phyloP scores from a whole-genome alignment of 331 rosid species.

The Malus hybrid region DNA sequence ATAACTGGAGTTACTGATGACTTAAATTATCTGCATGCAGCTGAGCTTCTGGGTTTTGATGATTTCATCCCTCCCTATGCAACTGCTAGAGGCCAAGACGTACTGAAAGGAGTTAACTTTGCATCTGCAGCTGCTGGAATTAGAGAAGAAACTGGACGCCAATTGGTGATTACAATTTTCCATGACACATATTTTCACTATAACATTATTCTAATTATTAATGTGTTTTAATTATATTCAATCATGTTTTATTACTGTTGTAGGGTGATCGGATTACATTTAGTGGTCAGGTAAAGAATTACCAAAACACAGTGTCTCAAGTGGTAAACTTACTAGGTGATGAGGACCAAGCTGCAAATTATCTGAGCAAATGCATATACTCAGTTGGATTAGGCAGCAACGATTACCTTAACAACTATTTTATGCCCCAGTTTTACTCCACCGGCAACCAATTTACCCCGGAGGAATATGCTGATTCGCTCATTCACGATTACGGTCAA shows the following conservation, averaged over 20 bases:
- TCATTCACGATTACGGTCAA: conserved; percentile 50
- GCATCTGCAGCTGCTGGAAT: conserved; percentile 57
- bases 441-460: conserved; percentile 55
- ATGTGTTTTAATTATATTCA: not conserved
- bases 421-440: conserved; percentile 66
- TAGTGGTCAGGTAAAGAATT: conserved; percentile 81
- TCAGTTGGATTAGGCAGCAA: conserved; percentile 90
- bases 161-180: conserved; percentile 24
- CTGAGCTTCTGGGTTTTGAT: conserved; percentile 40
- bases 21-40: conserved; percentile 11
- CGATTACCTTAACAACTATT: conserved; percentile 94
- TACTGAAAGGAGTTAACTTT: conserved; percentile 36
- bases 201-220: not conserved
- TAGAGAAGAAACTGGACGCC: conserved; percentile 46
- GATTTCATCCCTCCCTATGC: conserved; percentile 33
- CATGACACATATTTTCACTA: not conserved
- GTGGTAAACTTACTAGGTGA: conserved; percentile 54
- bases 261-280: conserved; percentile 83
- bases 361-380: conserved; percentile 68
- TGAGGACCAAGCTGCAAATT: conserved; percentile 45
- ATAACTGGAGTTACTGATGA: not conserved
- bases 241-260: not conserved
- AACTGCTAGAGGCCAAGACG: conserved; percentile 31
- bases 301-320: conserved; percentile 57
- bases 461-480: conserved; percentile 57